Conservation (phyloP, 1,284 basidiomycete genomes). For the Trichosporon sp. region DNA sequence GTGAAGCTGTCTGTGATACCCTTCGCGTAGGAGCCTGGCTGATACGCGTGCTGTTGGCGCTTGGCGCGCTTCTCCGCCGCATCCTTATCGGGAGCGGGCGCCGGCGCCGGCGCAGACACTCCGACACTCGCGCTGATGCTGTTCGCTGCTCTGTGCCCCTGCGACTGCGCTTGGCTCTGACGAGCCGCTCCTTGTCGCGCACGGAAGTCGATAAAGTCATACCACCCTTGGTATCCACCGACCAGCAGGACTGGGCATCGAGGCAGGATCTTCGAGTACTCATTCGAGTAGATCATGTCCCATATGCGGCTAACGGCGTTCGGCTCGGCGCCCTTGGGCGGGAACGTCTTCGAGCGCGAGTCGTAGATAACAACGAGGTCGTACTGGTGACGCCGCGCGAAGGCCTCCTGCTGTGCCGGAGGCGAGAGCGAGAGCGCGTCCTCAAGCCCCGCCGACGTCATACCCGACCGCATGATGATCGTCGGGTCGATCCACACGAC, state of each 20-base stretch:
- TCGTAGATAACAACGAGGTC: conserved; percentile 91
- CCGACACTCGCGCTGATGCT: neutral
- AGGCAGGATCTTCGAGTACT: conserved; percentile 66
- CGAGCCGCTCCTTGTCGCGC: neutral
- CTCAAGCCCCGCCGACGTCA: conserved; percentile 63
- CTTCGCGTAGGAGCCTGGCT: conserved; percentile 36
- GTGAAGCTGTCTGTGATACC: conserved; percentile 40
- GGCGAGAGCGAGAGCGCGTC: conserved; percentile 69
- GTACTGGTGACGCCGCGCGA: conserved; percentile 74
- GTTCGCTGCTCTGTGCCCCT: conserved; percentile 8
- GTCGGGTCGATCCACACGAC: conserved; percentile 81
- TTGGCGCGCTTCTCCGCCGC: conserved; percentile 10
- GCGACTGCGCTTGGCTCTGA: neutral
- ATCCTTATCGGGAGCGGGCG: neutral
- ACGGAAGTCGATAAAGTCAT: conserved; percentile 53
- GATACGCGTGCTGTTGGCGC: conserved; percentile 38
- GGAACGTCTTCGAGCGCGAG: conserved; percentile 58
- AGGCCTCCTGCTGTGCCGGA: conserved; percentile 62
- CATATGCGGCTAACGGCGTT: conserved; percentile 60
- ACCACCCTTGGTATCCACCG: conserved; percentile 83
- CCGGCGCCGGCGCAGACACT: neutral
- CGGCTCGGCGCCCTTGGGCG: conserved; percentile 47
- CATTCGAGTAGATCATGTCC: conserved; percentile 64
- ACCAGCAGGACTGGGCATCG: conserved; percentile 75
- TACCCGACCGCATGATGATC: conserved; percentile 62